Conservation (phyloP, 164 flowering plant genomes). For the Stephania yunnanensis region DNA sequence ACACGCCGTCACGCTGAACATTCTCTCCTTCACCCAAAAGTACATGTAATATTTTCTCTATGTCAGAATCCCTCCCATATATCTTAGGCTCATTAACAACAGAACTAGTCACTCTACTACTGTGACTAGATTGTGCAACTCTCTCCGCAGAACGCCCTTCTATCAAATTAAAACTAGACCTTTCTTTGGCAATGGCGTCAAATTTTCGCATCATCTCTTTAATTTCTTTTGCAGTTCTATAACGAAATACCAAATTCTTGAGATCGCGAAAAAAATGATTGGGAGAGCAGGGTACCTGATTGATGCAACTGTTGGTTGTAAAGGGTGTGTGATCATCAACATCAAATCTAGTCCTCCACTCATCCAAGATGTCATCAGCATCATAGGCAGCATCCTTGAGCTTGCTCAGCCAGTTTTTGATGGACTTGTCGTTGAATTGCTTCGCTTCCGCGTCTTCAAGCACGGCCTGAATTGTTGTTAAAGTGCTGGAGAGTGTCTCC, state of each 20-base stretch:
- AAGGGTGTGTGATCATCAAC: too few species aligned
- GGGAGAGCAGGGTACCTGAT: neutral
- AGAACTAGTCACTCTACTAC: conserved; percentile 7
- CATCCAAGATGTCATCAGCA: neutral
- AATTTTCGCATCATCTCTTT: neutral
- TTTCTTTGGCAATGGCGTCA: conserved; percentile 1
- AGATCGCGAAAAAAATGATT: neutral
- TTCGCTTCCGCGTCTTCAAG: neutral
- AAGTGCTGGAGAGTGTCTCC: conserved; percentile 4
- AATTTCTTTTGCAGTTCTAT: neutral
- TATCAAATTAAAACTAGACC: neutral
- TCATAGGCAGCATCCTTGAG: neutral
- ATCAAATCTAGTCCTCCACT: neutral
- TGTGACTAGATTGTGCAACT: neutral
- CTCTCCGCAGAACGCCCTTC: neutral
- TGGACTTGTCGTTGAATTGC: neutral
- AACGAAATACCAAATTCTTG: neutral
- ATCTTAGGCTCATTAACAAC: neutral
- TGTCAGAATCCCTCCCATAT: conserved; percentile 5
- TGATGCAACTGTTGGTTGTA: too few species aligned
- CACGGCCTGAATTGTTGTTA: conserved; percentile 10
- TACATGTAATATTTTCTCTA: neutral
- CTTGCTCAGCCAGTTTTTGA: neutral
- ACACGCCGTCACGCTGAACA: neutral
- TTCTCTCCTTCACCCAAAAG: neutral